Evolutionary conservation across 2,329 filamentous ascomycete species (phyloP).

Genomic region (Colletotrichum chrysophilum): DNA sequence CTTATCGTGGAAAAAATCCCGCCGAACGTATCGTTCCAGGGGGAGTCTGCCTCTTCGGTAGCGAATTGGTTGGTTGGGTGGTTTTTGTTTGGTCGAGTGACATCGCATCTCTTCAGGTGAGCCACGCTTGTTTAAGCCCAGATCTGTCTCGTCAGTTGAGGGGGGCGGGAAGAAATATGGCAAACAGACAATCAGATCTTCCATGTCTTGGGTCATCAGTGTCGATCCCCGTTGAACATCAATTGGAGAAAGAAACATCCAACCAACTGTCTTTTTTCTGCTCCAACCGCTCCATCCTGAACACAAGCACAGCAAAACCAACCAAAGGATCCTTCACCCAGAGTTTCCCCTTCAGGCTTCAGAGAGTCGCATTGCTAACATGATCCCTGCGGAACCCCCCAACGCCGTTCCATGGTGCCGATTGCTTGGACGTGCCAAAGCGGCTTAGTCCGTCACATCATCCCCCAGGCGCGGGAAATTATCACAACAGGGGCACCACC

Average conservation of each 20-base stretch:
- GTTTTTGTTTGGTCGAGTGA: neutral
- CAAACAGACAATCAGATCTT: neutral
- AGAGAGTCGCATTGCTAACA: neutral
- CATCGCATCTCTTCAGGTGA: neutral
- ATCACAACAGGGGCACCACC: slow-evolving; percentile 20
- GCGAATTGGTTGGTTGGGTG: neutral
- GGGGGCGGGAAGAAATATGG: neutral
- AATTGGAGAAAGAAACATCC: neutral
- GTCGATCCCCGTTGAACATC: neutral
- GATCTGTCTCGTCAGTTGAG: neutral
- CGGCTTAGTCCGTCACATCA: slow-evolving; percentile 19
- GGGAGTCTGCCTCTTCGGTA: neutral
- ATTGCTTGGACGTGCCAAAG: slow-evolving; percentile 21
- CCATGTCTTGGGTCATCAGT: neutral
- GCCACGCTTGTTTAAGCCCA: neutral
- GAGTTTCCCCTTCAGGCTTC: neutral
- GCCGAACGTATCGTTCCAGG: neutral
- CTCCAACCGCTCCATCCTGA: neutral
- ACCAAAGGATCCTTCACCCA: neutral
- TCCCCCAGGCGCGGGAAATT: slow-evolving; percentile 16
- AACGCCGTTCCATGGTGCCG: slow-evolving; percentile 9
- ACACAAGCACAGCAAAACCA: neutral
- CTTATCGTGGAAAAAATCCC: slow-evolving; percentile 1
- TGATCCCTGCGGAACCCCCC: neutral
- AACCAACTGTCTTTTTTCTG: neutral